phyloP scores from a whole-genome alignment of 1,139 yeast species.

The Blastobotrys malaysiensis region DNA sequence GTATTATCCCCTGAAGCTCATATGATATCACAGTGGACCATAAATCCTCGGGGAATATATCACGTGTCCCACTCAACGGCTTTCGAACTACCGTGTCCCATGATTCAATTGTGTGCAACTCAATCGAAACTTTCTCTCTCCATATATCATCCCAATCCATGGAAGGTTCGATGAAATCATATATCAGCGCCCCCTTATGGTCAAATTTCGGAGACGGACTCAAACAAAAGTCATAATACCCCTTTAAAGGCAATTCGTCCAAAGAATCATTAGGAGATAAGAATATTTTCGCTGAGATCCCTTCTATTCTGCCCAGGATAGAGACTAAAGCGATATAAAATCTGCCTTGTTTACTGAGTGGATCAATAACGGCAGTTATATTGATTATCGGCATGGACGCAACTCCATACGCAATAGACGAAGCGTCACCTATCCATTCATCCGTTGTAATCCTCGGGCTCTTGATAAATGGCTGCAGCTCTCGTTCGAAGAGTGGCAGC shows the following conservation, averaged over 20 bases:
- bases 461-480: neutral
- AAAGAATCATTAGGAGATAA: slow-evolving; percentile 50
- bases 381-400: slow-evolving; percentile 33
- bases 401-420: slow-evolving; percentile 21
- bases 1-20: slow-evolving; percentile 46
- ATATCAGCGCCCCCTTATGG: slow-evolving; percentile 34
- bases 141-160: too few species aligned
- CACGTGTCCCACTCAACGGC: slow-evolving; percentile 54
- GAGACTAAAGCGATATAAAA: slow-evolving; percentile 48
- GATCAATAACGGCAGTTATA: slow-evolving; percentile 61
- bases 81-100: slow-evolving; percentile 58
- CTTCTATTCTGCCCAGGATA: slow-evolving; percentile 37
- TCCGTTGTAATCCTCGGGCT: slow-evolving; percentile 17
- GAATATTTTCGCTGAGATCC: slow-evolving; percentile 45
- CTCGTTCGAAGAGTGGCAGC: slow-evolving; percentile 4
- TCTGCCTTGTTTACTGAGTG: slow-evolving; percentile 65
- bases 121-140: slow-evolving; percentile 42
- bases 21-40: slow-evolving; percentile 31
- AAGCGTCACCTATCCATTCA: slow-evolving; percentile 16
- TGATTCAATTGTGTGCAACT: slow-evolving; percentile 58
- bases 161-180: too few species aligned
- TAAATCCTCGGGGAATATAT: slow-evolving; percentile 40
- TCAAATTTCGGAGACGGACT: slow-evolving; percentile 40
- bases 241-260: slow-evolving; percentile 46
- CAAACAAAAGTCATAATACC: slow-evolving; percentile 52